Evolutionary conservation across 2,329 filamentous ascomycete species (phyloP), one percentile per base, ranked within the genome.

Genomic region (Colletotrichum sp.): DNA sequence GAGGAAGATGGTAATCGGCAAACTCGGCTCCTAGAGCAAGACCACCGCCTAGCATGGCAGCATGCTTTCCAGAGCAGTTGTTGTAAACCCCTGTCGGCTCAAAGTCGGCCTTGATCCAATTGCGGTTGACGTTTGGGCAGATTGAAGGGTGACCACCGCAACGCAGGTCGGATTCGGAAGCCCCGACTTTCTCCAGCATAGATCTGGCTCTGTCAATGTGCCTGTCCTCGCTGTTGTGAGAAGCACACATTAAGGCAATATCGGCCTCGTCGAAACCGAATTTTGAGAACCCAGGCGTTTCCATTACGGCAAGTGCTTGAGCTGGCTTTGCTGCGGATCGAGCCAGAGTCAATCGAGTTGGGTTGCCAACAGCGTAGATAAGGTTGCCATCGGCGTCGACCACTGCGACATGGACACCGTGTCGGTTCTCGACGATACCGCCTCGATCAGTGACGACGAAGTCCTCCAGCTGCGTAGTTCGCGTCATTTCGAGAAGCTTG

Each of bases 61-160:
- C 85, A 77, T 89, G 87, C 55, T 89, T 89, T 2, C 87, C 88
- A 0, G 87, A 89, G 76, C 87, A 89, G 73, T 89, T 88, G 68
- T 85, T 89, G 65, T 81, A 84, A 0, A 88, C 79, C 0, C 80
- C 80, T 0, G 84, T 85, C 0, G 87, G 87, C 0, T 72, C 79
- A 60, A 84, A 86, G 3, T 81, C 86, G 0, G 68, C 68, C 69
- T 81, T 85, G 64, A 86, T 84, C 87, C 87, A 89, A 0, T 63
- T 75, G 0, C 79, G 79, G 71, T 87, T 85, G 6, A 88, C 82
- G 0, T 70, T 71, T 2, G 83, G 81, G 5, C 80, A 83, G 8
- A 87, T 55, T 6, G 84, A 80, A 2, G 83, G 75, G 74, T 89
- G 87, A 0, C 86, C 85, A 1, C 88, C 87, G 60, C 88, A 89